Evolutionary conservation across 805 yeast species (phyloP), one percentile per base, ranked within the genome.

Genomic region (Hanseniaspora lachancei): DNA sequence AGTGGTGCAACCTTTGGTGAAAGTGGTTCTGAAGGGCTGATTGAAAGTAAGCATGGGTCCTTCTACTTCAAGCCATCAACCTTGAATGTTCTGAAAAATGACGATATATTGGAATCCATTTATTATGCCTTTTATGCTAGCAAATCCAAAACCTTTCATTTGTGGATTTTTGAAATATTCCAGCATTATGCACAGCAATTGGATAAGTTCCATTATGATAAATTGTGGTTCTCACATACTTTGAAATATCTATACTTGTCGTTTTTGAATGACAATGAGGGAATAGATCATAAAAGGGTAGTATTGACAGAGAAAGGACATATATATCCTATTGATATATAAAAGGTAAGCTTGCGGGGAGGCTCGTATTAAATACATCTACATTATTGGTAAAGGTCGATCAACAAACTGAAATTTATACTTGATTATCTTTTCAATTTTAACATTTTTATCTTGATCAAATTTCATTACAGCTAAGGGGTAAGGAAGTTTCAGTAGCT

Each of bases 61-160:
- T 85, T 87, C 67, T 66, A 61, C 57, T 81, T 87, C 63, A 85
- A 85, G 65, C 81, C 80, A 8, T 66, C 70, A 16, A 97, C 89
- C 67, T 77, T 74, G 52, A 96, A 89, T 68, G 88, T 88, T 67
- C 72, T 89, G 59, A 97, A 89, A 71, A 76, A 96, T 61, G 96
- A 96, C 0, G 97, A 89, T 68, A 87, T 96, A 2, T 95, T 89
- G 1, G 97, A 89, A 69, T 82, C 95, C 1, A 72, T 89, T 44
- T 89, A 83, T 73, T 77, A 84, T 61, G 70, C 89, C 60, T 89
- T 82, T 71, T 79, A 89, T 61, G 73, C 88, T 60, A 86, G 95
- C 0, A 82, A 83, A 29, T 93, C 89, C 64, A 79, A 77, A 38
- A 83, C 83, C 63, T 89, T 87, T 67, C 78, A 96, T 62, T 77